phyloP scores from a whole-genome alignment of 306 rosid species.

The Begonia loranthoides region DNA sequence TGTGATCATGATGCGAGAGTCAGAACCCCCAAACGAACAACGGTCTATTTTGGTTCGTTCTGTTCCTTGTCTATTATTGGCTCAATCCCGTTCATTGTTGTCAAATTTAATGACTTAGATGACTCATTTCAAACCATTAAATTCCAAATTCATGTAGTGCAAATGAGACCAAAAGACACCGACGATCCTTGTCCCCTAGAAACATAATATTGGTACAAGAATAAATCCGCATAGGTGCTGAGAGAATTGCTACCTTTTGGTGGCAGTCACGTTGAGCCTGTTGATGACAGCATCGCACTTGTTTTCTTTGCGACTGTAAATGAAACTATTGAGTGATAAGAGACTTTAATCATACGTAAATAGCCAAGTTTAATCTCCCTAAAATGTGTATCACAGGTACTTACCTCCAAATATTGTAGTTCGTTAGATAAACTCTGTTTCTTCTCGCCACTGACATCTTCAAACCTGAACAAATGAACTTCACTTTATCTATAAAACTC shows the following conservation, averaged over 20 bases:
- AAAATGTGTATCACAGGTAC: slow-evolving; percentile 1
- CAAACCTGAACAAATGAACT: slow-evolving; percentile 34
- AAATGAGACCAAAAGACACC: too few species aligned
- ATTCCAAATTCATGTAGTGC: too few species aligned
- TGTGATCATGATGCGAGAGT: slow-evolving; percentile 15
- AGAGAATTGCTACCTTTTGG: slow-evolving; percentile 40
- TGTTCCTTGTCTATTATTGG: too few species aligned
- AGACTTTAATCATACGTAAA: slow-evolving; percentile 1
- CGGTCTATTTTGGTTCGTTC: too few species aligned
- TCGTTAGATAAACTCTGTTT: slow-evolving; percentile 31
- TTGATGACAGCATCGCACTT: slow-evolving; percentile 58
- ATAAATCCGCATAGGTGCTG: neutral
- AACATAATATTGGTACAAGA: neutral
- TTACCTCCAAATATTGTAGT: slow-evolving; percentile 52
- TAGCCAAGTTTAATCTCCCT: too few species aligned
- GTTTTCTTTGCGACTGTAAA: slow-evolving; percentile 47
- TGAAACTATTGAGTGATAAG: slow-evolving; percentile 5
- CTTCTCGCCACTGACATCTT: slow-evolving; percentile 31
- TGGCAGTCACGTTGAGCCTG: slow-evolving; percentile 60
- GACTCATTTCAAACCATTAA: too few species aligned
- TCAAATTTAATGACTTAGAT: too few species aligned
- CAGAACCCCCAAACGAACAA: neutral
- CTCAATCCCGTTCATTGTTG: too few species aligned
- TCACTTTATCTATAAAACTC: too few species aligned
- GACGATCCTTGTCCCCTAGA: neutral